A percentile compares a stretch with the other conserved stretches of the same genome.
These are phyloP conservation scores for Calvatia gigantea DNA, from an alignment of 768 basidiomycete genomes.

Conservation along the genomic window DNA sequence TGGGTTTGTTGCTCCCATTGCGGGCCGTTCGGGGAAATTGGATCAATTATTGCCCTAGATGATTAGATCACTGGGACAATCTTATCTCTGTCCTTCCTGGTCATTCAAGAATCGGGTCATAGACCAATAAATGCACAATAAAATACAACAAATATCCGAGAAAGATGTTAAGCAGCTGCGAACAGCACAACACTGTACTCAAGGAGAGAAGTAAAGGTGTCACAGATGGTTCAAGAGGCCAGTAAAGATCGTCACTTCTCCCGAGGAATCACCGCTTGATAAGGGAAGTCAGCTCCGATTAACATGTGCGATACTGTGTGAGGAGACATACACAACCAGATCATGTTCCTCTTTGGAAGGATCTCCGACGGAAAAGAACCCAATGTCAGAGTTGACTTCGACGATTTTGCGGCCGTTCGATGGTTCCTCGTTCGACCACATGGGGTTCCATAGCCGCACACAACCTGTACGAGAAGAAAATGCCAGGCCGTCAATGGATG, in stretches of 20 bases:
- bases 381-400: slow-evolving; percentile 53
- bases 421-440: slow-evolving; percentile 30
- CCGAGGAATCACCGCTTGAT: slow-evolving; percentile 45
- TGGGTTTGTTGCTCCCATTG: background rate
- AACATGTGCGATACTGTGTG: background rate
- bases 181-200: background rate
- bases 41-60: background rate
- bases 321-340: slow-evolving; percentile 53
- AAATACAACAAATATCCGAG: background rate
- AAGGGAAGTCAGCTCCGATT: background rate
- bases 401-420: slow-evolving; percentile 49
- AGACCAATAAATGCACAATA: background rate
- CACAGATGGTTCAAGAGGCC: slow-evolving; percentile 9
- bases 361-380: slow-evolving; percentile 58
- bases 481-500: background rate
- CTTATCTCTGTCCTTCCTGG: background rate
- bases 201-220: background rate
- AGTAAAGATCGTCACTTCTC: slow-evolving; percentile 45
- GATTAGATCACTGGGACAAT: background rate
- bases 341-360: slow-evolving; percentile 45
- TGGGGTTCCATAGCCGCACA: slow-evolving; percentile 64
- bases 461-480: slow-evolving; percentile 43
- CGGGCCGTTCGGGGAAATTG: background rate
- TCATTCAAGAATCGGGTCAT: background rate
- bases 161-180: background rate